A percentile compares a stretch with the other conserved stretches of the same genome.
Evolutionary conservation across 2,329 filamentous ascomycete genomes (phyloP).

Genomic region (Exophiala mesophila): DNA sequence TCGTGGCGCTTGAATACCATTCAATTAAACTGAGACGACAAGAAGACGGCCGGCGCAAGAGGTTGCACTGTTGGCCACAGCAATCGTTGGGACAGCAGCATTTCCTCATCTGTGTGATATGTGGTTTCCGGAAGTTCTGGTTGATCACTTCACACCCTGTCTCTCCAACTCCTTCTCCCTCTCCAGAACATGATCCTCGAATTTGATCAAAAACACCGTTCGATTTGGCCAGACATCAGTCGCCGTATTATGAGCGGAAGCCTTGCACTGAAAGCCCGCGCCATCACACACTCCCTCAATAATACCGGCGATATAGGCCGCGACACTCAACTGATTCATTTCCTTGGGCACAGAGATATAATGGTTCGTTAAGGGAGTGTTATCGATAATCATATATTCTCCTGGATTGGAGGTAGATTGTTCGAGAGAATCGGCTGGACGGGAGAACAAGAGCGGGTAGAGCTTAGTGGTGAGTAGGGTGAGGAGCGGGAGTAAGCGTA

Average conservation of each 20-base stretch:
- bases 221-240: conserved; percentile 90
- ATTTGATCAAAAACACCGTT: conserved; percentile 93
- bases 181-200: conserved; percentile 85
- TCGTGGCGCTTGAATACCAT: too few relatives aligned
- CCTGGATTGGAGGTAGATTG: conserved; percentile 80
- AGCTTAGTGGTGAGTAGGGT: conserved; percentile 92
- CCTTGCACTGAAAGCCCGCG: conserved; percentile 79
- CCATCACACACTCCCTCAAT: conserved; percentile 95
- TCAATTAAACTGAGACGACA: too few relatives aligned
- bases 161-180: conserved; percentile 76
- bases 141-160: conserved; percentile 45
- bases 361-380: conserved; percentile 91
- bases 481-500: conserved; percentile 82
- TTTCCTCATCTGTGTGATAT: too few relatives aligned
- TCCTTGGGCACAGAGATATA: conserved; percentile 91
- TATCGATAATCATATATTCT: conserved; percentile 99
- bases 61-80: too few relatives aligned
- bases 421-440: conserved; percentile 87
- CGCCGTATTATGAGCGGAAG: conserved; percentile 73
- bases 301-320: conserved; percentile 89
- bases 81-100: too few relatives aligned
- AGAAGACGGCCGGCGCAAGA: too few relatives aligned
- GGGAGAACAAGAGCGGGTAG: conserved; percentile 87
- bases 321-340: conserved; percentile 95
- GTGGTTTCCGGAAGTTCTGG: neutral